Conservation (phyloP, 495 filamentous ascomycete genomes). For the Pseudevernia furfuracea region DNA sequence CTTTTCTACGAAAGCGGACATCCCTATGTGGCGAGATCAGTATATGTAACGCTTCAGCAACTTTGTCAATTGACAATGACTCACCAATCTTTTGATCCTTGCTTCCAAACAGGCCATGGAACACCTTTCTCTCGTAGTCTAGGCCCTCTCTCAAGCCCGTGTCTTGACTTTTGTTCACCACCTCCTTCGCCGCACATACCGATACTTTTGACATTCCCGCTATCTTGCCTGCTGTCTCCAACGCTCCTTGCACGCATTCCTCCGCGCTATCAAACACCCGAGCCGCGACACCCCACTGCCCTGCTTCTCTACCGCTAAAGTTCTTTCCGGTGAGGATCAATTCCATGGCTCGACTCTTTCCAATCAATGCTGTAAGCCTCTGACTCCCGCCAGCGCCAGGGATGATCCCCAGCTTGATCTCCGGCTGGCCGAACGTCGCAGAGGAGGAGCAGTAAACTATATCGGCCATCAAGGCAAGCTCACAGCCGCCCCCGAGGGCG, state of each 20-base stretch:
- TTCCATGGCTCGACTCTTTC: conserved; percentile 91
- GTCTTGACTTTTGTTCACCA: conserved; percentile 95
- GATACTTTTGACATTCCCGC: conserved; percentile 72
- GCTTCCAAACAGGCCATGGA: conserved; percentile 86
- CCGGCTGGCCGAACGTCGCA: conserved; percentile 90
- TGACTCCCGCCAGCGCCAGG: conserved; percentile 90
- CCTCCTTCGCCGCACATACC: conserved; percentile 90
- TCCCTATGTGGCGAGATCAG: conserved; percentile 41
- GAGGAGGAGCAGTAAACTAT: conserved; percentile 78
- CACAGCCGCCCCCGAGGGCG: conserved; percentile 90
- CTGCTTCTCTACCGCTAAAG: conserved; percentile 75
- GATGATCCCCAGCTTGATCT: conserved; percentile 88
- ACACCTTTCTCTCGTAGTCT: conserved; percentile 87
- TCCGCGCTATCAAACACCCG: conserved; percentile 73
- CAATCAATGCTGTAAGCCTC: conserved; percentile 77
- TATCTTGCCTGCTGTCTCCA: conserved; percentile 82
- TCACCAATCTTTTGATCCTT: conserved; percentile 91
- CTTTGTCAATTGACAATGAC: conserved; percentile 21
- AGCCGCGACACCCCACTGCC: conserved; percentile 83
- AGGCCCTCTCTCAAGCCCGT: conserved; percentile 77
- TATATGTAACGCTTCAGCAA: background rate
- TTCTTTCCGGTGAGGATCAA: conserved; percentile 79
- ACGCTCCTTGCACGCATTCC: conserved; percentile 65
- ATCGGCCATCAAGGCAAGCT: conserved; percentile 96
- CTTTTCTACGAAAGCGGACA: conserved; percentile 93